phyloP scores from a whole-genome alignment of 352 stramenopile genomes.

The Globisporangium yorkense region DNA sequence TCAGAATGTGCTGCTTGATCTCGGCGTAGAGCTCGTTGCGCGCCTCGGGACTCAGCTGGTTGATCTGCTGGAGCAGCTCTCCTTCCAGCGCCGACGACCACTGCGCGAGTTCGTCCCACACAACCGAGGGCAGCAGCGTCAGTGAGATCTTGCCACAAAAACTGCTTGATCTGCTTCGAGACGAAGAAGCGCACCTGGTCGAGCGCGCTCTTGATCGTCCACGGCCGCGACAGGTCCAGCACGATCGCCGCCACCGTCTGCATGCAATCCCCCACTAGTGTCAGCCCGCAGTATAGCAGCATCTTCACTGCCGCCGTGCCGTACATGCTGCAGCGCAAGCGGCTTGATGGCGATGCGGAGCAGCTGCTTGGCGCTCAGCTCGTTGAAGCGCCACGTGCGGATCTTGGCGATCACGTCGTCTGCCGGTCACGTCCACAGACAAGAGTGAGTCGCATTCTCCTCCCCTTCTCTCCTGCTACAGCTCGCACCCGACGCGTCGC shows the following conservation, averaged over 20 bases:
- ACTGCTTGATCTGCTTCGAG: not conserved
- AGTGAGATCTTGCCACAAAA: not conserved
- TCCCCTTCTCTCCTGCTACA: not conserved
- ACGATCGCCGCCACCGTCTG: slow-evolving; percentile 65
- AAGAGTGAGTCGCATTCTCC: not conserved
- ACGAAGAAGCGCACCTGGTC: slow-evolving; percentile 30
- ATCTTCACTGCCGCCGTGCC: no score
- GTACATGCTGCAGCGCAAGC: slow-evolving; percentile 39
- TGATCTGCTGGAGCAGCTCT: slow-evolving; percentile 67
- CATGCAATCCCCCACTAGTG: not conserved
- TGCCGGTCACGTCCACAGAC: slow-evolving; percentile 1
- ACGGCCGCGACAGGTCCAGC: slow-evolving; percentile 65
- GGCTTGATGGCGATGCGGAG: slow-evolving; percentile 62
- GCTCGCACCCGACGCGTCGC: slow-evolving; percentile 29
- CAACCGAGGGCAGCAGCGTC: not conserved
- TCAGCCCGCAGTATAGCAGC: not conserved
- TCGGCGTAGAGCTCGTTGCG: slow-evolving; percentile 52
- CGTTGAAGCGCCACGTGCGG: slow-evolving; percentile 73
- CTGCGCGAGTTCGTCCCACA: slow-evolving; percentile 12
- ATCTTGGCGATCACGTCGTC: slow-evolving; percentile 77
- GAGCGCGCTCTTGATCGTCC: slow-evolving; percentile 77
- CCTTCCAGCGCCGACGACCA: slow-evolving; percentile 75
- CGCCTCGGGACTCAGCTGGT: slow-evolving; percentile 39
- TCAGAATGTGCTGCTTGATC: slow-evolving; percentile 69
- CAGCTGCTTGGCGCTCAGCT: slow-evolving; percentile 61